Evolutionary conservation across 106 monocot species (phyloP).

Genomic region (Acanthochlamys bracteata): DNA sequence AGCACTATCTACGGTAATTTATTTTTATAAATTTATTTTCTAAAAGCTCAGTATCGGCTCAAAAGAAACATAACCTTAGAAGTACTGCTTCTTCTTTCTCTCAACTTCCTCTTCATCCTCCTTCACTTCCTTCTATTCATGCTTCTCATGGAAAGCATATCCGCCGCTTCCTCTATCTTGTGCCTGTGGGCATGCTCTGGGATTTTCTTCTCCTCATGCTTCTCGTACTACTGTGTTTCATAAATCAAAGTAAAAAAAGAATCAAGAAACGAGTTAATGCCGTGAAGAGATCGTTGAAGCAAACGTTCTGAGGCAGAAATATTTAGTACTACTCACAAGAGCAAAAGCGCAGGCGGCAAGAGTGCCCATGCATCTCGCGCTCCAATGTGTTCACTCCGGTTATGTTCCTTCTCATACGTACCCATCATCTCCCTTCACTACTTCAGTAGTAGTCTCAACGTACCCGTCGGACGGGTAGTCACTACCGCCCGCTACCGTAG

Average conservation of each 20-base stretch:
- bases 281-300: too few species aligned
- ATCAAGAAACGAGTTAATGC: too few species aligned
- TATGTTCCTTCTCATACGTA: slow-evolving; percentile 38
- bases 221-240: slow-evolving; percentile 44
- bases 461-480: neutral
- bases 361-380: slow-evolving; percentile 40
- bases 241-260: neutral
- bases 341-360: slow-evolving; percentile 49
- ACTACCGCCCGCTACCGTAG: neutral
- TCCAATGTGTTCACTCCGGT: slow-evolving; percentile 43
- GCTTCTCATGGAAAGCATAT: slow-evolving; percentile 64
- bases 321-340: slow-evolving; percentile 15
- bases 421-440: neutral
- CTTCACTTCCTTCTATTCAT: slow-evolving; percentile 62
- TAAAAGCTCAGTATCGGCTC: too few species aligned
- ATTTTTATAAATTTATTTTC: too few species aligned
- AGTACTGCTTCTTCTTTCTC: slow-evolving; percentile 20
- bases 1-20: too few species aligned
- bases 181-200: slow-evolving; percentile 66
- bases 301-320: too few species aligned
- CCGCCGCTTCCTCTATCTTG: slow-evolving; percentile 60
- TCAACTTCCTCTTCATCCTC: slow-evolving; percentile 16
- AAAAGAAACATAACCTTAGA: too few species aligned
- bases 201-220: slow-evolving; percentile 63
- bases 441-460: neutral